Conservation (phyloP, 495 filamentous ascomycete genomes). For the Penicillium egyptiacum region DNA sequence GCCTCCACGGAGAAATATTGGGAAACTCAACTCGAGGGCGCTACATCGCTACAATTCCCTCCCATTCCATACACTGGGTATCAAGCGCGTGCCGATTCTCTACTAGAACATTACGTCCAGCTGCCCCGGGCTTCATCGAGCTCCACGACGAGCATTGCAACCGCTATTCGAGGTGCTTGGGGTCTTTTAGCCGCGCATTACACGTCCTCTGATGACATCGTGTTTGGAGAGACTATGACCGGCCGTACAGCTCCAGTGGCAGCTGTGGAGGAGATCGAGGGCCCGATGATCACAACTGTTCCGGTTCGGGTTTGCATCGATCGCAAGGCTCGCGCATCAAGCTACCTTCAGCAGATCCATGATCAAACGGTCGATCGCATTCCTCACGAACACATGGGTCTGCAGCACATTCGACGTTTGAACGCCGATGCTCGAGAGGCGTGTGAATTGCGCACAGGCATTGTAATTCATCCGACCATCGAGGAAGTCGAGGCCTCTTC, state of each 20-base stretch:
- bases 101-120: conserved; percentile 4
- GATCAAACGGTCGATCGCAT: conserved; percentile 34
- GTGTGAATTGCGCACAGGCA: conserved; percentile 52
- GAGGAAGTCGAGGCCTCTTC: neutral
- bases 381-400: conserved; percentile 42
- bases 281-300: conserved; percentile 46
- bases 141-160: conserved; percentile 27
- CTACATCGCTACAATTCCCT: conserved; percentile 2
- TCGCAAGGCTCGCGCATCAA: conserved; percentile 20
- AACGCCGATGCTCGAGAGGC: conserved; percentile 50
- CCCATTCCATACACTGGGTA: conserved; percentile 2
- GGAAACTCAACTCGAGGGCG: neutral
- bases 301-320: conserved; percentile 48
- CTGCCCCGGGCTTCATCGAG: neutral
- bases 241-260: conserved; percentile 38
- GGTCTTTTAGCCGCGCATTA: conserved; percentile 32
- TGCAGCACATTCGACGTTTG: conserved; percentile 54
- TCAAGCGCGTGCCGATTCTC: conserved; percentile 4
- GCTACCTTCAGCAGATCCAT: conserved; percentile 43
- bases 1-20: neutral
- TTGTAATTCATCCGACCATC: conserved; percentile 3
- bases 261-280: conserved; percentile 34
- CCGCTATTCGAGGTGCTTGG: conserved; percentile 38
- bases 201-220: conserved; percentile 31
- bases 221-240: conserved; percentile 36